These are phyloP conservation scores for Avicennia marina DNA, from an alignment of 257 asterid genomes.

Conservation along the genomic window DNA sequence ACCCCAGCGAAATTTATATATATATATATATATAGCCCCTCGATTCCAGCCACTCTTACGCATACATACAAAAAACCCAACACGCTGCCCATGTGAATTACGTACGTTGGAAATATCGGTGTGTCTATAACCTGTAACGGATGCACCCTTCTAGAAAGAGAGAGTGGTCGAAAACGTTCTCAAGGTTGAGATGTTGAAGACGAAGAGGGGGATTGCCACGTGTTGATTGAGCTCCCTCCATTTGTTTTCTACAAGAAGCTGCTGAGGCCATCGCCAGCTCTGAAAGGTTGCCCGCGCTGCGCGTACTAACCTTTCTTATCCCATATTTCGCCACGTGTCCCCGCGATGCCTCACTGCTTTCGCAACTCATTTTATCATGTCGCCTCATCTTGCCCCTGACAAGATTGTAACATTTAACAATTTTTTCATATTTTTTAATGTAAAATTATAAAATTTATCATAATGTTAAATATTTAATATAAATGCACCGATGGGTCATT, in stretches of 20 bases:
- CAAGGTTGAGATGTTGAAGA: constrained; percentile 11
- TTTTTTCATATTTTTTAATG: too few species aligned
- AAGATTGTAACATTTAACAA: too few species aligned
- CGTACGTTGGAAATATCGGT: background rate
- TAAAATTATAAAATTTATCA: too few species aligned
- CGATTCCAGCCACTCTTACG: background rate
- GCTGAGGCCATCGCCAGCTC: constrained; percentile 3
- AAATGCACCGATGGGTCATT: too few species aligned
- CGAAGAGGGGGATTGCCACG: constrained; percentile 14
- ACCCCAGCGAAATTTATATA: background rate
- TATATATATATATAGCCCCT: background rate
- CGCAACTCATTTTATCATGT: too few species aligned
- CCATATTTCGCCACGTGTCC: constrained; percentile 22
- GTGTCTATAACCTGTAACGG: constrained; percentile 6
- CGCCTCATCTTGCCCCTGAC: too few species aligned
- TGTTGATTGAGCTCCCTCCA: constrained; percentile 13
- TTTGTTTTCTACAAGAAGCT: constrained; percentile 9
- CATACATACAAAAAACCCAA: constrained; percentile 14
- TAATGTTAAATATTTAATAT: too few species aligned
- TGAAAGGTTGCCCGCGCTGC: constrained; percentile 5
- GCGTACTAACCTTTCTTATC: background rate
- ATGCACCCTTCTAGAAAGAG: constrained; percentile 1
- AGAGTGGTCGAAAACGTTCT: background rate
- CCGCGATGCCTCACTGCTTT: too few species aligned
- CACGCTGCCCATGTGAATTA: constrained; percentile 23